Percentiles rank a stretch among this genome's conserved stretches.
These are phyloP conservation scores for Pseudopyrenochaeta lycopersici DNA, from an alignment of 2,329 filamentous ascomycete species.

Conservation along the genomic window DNA sequence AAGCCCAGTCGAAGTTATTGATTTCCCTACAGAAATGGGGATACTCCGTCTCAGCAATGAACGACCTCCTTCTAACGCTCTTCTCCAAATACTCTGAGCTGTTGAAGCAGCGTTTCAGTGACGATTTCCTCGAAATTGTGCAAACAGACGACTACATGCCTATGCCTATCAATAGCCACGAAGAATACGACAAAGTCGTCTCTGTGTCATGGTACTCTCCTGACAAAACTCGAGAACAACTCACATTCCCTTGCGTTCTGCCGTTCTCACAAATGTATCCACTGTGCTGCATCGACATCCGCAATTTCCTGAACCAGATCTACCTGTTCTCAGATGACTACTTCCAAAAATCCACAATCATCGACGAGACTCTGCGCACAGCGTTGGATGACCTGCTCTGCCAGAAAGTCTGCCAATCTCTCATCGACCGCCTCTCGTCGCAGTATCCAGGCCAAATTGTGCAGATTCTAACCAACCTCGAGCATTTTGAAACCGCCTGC, in stretches of 20 bases:
- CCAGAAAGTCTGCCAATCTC: slow-evolving; percentile 86
- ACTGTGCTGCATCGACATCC: slow-evolving; percentile 95
- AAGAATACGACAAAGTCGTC: slow-evolving; percentile 95
- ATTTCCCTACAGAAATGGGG: slow-evolving; percentile 74
- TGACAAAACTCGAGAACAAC: slow-evolving; percentile 77
- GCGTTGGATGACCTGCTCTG: slow-evolving; percentile 94
- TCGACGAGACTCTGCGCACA: slow-evolving; percentile 88
- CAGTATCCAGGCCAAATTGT: slow-evolving; percentile 98
- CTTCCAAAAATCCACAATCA: slow-evolving; percentile 87
- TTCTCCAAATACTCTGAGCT: slow-evolving; percentile 95
- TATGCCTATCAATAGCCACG: slow-evolving; percentile 89
- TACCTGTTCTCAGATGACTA: slow-evolving; percentile 98
- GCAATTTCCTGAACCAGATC: slow-evolving; percentile 97
- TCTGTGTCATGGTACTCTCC: slow-evolving; percentile 96
- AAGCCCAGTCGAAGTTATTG: too few relatives aligned
- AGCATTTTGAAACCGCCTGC: slow-evolving; percentile 95
- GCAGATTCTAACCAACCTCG: slow-evolving; percentile 95
- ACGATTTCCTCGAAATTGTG: slow-evolving; percentile 91
- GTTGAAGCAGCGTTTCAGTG: slow-evolving; percentile 88
- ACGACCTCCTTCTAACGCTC: slow-evolving; percentile 83
- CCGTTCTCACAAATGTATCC: slow-evolving; percentile 99
- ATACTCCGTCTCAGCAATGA: slow-evolving; percentile 83
- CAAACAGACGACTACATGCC: slow-evolving; percentile 99
- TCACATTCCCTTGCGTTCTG: slow-evolving; percentile 90
- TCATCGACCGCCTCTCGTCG: slow-evolving; percentile 86